Conservation (phyloP, 169 alveolate genomes). For the Plasmodium sp. region DNA sequence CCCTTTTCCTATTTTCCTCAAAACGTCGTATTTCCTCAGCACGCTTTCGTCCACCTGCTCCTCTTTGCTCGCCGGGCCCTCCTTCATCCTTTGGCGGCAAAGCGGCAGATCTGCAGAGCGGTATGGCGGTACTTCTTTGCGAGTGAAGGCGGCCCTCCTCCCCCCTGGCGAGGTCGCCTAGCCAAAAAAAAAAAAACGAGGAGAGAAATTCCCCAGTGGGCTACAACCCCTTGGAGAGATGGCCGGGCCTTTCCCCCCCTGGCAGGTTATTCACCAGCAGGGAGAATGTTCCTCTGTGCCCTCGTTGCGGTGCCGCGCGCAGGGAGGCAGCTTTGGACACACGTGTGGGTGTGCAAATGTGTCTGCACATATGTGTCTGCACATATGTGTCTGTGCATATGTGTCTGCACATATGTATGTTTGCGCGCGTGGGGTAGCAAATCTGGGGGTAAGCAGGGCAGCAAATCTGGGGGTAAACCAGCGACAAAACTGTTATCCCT, state of each 20-base stretch:
- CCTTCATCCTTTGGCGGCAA: background rate
- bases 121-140: background rate
- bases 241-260: background rate
- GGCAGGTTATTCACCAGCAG: background rate
- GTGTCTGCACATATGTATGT: too few species aligned
- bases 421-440: background rate
- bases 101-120: background rate
- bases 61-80: background rate
- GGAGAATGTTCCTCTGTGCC: background rate
- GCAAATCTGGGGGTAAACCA: background rate
- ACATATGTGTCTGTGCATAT: too few species aligned
- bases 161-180: background rate
- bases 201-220: background rate
- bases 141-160: background rate
- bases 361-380: too few species aligned
- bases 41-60: slow-evolving; percentile 93
- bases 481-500: background rate
- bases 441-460: background rate
- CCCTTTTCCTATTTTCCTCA: slow-evolving; percentile 95
- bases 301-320: background rate
- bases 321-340: background rate
- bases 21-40: slow-evolving; percentile 90
- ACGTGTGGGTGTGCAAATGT: background rate
- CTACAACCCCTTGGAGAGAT: background rate
- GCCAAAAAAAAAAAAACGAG: slow-evolving; percentile 5